Conservation (phyloP, 73 alveolate species). For the Paramecium sonneborni region DNA sequence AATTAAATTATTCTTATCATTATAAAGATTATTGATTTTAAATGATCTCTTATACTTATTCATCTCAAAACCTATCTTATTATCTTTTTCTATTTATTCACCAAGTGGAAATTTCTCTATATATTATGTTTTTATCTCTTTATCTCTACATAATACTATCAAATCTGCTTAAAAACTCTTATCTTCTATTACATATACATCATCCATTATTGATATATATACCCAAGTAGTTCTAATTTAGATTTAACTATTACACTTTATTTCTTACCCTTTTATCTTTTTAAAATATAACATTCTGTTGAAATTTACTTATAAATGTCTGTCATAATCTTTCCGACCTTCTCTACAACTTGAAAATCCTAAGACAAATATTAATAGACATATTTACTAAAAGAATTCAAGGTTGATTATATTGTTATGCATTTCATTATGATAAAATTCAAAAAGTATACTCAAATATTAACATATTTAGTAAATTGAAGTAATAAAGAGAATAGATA, state of each 20-base stretch:
- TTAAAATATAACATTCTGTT: not conserved
- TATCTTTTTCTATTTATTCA: not conserved
- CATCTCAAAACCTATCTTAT: conserved; percentile 43
- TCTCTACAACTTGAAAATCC: conserved; percentile 94
- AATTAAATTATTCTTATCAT: not conserved
- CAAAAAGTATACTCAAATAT: conserved; percentile 84
- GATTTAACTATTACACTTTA: not conserved
- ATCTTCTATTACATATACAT: conserved; percentile 81
- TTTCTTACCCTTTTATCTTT: not conserved
- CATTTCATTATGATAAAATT: conserved; percentile 78
- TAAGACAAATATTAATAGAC: conserved; percentile 95
- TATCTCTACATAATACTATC: conserved; percentile 88
- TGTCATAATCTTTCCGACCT: conserved; percentile 70
- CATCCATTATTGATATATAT: conserved; percentile 90
- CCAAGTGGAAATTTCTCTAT: no score
- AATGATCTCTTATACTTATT: not conserved
- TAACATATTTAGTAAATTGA: conserved; percentile 81
- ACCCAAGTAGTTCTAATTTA: conserved; percentile 49
- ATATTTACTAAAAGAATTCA: conserved; percentile 91
- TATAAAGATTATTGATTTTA: not conserved
- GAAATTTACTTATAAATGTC: conserved; percentile 63
- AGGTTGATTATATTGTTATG: conserved; percentile 89
- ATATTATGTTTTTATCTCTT: conserved; percentile 90
- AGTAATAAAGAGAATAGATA: conserved; percentile 78
- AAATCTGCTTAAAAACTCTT: conserved; percentile 97